Evolutionary conservation across 1,284 basidiomycete species (phyloP).

Genomic region (Gomphus bonarii): DNA sequence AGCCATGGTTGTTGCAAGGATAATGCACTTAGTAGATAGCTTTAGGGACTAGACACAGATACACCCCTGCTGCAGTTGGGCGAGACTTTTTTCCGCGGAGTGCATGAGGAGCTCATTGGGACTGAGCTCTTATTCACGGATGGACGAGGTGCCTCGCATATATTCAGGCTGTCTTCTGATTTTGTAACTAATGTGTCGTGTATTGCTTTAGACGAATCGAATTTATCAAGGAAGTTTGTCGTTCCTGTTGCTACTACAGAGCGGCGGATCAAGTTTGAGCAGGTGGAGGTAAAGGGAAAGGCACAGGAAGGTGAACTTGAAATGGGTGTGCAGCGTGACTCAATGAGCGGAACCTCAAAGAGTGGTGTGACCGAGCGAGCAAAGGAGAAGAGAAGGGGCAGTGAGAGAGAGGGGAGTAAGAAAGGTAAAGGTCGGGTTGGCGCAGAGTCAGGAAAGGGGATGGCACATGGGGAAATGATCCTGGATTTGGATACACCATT

Average conservation of each 20-base stretch:
- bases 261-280: constrained; percentile 53
- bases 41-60: constrained; percentile 62
- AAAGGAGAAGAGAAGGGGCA: not conserved
- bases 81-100: constrained; percentile 59
- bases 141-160: constrained; percentile 17
- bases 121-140: constrained; percentile 66
- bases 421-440: not conserved
- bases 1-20: not conserved
- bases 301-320: not conserved
- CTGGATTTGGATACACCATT: not conserved
- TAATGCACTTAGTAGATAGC: not conserved
- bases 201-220: not conserved
- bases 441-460: not conserved
- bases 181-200: no score
- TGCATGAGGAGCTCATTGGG: constrained; percentile 53
- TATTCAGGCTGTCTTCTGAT: constrained; percentile 13
- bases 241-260: constrained; percentile 46
- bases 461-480: not conserved
- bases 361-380: not conserved
- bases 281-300: constrained; percentile 44
- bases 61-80: constrained; percentile 66
- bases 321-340: not conserved
- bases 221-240: constrained; percentile 18
- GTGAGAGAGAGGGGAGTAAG: not conserved
- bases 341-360: not conserved